These are phyloP conservation scores for Erigeron canadensis DNA, from an alignment of 129 eudicot species.

Conservation along the genomic window DNA sequence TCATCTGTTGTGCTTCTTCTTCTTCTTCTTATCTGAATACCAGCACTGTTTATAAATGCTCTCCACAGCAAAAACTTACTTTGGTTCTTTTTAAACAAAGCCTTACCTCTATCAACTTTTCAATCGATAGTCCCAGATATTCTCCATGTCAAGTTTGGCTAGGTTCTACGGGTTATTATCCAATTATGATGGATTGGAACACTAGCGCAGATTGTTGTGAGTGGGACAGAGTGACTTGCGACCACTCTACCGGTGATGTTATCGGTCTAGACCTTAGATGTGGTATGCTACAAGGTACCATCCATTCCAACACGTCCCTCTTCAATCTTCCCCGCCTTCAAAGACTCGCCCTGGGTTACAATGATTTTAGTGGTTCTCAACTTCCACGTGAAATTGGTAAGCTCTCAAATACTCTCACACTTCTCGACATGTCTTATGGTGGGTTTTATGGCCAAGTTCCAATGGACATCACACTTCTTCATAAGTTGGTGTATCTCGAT, in stretches of 20 bases:
- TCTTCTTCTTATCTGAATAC: too few species aligned
- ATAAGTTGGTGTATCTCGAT: too few species aligned
- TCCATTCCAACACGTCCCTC: conserved; percentile 1
- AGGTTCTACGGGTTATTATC: background rate
- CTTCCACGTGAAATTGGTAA: too few species aligned
- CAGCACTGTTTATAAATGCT: too few species aligned
- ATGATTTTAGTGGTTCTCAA: too few species aligned
- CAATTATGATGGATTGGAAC: conserved; percentile 15
- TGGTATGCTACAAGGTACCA: conserved; percentile 9
- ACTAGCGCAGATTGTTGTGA: background rate
- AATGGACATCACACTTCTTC: too few species aligned
- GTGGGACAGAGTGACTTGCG: conserved; percentile 1
- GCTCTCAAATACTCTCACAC: too few species aligned
- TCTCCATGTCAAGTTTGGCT: background rate
- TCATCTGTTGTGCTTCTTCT: too few species aligned
- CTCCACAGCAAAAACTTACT: too few species aligned
- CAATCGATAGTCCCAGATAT: background rate
- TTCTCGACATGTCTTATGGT: too few species aligned
- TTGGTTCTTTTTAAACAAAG: conserved; percentile 6
- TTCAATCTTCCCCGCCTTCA: background rate
- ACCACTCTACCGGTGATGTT: background rate
- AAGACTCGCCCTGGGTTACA: too few species aligned
- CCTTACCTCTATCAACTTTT: background rate
- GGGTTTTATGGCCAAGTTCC: too few species aligned
- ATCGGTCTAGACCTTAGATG: background rate